Base-by-base conservation (phyloP, 306 rosid genomes). In the Vigna reflexopilosa region DNA sequence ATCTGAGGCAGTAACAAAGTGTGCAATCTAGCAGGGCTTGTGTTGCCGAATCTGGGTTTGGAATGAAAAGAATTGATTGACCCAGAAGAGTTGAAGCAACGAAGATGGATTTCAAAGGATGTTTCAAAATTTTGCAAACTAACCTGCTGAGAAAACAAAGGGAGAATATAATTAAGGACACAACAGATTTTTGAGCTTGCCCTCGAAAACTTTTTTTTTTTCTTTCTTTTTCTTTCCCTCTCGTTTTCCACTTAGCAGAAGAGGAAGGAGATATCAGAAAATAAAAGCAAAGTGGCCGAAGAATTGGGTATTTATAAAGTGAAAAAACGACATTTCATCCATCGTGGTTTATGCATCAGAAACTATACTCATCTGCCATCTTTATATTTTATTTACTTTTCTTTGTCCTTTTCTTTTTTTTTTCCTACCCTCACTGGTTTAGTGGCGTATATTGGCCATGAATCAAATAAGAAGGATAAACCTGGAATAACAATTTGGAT, bases 221-320 rank as follows among this genome's bases (percentile, higher is more conserved):
- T 51, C 51, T 67, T 73, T 14, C 30, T 59, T 72, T 51, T 73
- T 14, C 42, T 59, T 68, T 51, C 61, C 64, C 45, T 58, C 81
- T 79, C 65, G 47, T 76, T 50, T 78, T 66, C 73, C 77, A 77
- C 59, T 81, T 89, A 75, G 78, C 78, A 80, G 74, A 84, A 83
- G 66, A 51, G 77, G 77, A 70, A 73, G 83, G 86, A 72, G 84
- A 85, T 81, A 78, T 73, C 77, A 88, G 82, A 83, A 89, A 88
- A 87, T 82, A 86, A 90, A 85, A 86, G 90, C 82, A 85, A 79
- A 83, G 87, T 74, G 83, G 78, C 71, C 50, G 36, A 69, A 79
- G 92, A 78, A 82, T 58, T 55, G 80, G 89, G 84, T 81, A 84
- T 93, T 88, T 93, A 91, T 93, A 87, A 86, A 86, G 89, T 77